Evolutionary conservation across 73 alveolate species (phyloP), one percentile per base, ranked within the genome.

Genomic region (Tetrahymena malaccensis): DNA sequence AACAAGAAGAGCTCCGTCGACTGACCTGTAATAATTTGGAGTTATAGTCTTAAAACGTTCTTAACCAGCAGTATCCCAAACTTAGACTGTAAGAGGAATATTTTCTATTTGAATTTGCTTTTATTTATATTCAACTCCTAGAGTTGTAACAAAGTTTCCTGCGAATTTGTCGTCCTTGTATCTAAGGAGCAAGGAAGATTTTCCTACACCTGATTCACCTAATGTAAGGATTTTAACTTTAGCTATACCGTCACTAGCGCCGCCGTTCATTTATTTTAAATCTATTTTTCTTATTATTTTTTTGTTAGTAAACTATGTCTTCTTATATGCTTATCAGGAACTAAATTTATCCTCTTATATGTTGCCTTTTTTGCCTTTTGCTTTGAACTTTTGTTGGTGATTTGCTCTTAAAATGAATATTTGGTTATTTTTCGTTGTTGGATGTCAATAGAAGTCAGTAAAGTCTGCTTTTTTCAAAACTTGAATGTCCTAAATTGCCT

Each of bases 191-290:
- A 98, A 40, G 35, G 97, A 84, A 43, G 98, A 96, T 96, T 98
- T 98, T 37, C 99, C 99, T 27, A 98, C 99, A 43, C 96, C 97
- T 40, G 97, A 96, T 50, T 98, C 99, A 10, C 99, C 99, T 50
- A 95, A 89, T 93, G 94, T 89, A 10, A 95, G 94, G 55, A 95
- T 95, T 89, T 95, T 95, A 37, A 95, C 95, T 43, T 85, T 35
- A 31, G 94, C 34, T 10, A 33, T n/a, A 19, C 89, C 89, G 89
- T 70, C 89, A n/a, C 89, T 70, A 22, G 37, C 37, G 37, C 89
- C 89, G 37, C 89, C 89, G 89, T 70, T 70, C 89, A 70, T 70
- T 70, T 70, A 70, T 12, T 31, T 70, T 5, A 11, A 1, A 25
- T 31, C 7, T 27, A 22, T 70, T 27, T 31, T n/a, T 70, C 37